These are phyloP conservation scores for Claviceps arundinis DNA, from an alignment of 2,329 filamentous ascomycete genomes.

Conservation along the genomic window DNA sequence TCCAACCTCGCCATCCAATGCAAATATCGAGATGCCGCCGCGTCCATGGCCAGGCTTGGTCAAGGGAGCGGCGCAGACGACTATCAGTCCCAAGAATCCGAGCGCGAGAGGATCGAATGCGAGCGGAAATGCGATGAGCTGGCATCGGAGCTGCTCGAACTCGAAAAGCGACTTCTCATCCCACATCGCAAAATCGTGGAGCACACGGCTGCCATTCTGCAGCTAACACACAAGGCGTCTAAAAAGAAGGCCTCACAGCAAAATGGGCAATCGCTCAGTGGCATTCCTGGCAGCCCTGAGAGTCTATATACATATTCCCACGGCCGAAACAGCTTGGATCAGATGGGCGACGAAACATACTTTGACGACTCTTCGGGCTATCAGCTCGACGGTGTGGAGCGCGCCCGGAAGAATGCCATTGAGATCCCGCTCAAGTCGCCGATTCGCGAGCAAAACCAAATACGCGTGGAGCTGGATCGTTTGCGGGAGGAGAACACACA, in stretches of 20 bases:
- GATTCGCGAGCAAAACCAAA: conserved; percentile 38
- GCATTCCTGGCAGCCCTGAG: conserved; percentile 61
- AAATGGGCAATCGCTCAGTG: conserved; percentile 31
- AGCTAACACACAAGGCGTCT: conserved; percentile 74
- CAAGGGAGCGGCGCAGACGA: conserved; percentile 25
- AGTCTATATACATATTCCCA: conserved; percentile 60
- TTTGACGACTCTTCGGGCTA: conserved; percentile 73
- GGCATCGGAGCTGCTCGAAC: conserved; percentile 61
- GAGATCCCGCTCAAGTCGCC: conserved; percentile 47
- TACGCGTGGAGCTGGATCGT: conserved; percentile 34
- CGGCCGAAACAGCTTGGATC: conserved; percentile 44
- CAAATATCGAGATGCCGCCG: conserved; percentile 87
- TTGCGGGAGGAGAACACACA: conserved; percentile 32
- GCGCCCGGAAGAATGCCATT: conserved; percentile 30
- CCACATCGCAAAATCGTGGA: conserved; percentile 66
- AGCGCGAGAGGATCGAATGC: conserved; percentile 60
- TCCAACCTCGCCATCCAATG: conserved; percentile 79
- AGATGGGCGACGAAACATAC: conserved; percentile 41
- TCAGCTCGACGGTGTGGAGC: conserved; percentile 50
- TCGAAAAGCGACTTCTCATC: conserved; percentile 65
- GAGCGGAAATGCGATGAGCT: conserved; percentile 78
- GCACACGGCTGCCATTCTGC: conserved; percentile 85
- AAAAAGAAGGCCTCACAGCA: conserved; percentile 38
- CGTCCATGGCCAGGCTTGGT: conserved; percentile 66
- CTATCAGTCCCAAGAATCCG: conserved; percentile 43